Evolutionary conservation across 2,329 filamentous ascomycete genomes (phyloP).

Genomic region (Mycosphaerella sp.): DNA sequence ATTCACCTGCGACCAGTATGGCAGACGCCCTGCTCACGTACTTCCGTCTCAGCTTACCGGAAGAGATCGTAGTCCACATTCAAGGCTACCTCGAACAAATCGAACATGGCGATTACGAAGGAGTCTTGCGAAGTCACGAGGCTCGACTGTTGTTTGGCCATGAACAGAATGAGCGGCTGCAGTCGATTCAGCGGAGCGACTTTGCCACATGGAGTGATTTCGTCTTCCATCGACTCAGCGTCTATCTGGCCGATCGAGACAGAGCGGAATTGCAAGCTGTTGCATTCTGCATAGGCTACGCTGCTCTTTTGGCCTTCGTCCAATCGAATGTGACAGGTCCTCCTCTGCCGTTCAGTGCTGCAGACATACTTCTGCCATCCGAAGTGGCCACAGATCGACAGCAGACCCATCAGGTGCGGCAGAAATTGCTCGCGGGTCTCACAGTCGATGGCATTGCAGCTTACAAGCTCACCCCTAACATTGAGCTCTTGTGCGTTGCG

Average conservation of each 20-base stretch:
- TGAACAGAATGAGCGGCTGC: constrained; percentile 32
- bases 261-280: constrained; percentile 38
- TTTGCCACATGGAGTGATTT: constrained; percentile 43
- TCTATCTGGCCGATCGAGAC: constrained; percentile 36
- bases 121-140: constrained; percentile 36
- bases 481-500: constrained; percentile 78
- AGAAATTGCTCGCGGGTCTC: constrained; percentile 61
- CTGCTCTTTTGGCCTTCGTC: constrained; percentile 70
- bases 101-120: constrained; percentile 40
- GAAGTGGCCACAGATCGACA: constrained; percentile 8
- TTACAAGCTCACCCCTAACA: constrained; percentile 74
- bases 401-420: constrained; percentile 43
- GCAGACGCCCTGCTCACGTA: constrained; percentile 39
- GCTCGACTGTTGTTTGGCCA: constrained; percentile 40
- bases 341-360: constrained; percentile 56
- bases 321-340: constrained; percentile 87
- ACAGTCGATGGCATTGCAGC: constrained; percentile 78
- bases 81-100: constrained; percentile 36
- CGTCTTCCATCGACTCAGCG: constrained; percentile 39
- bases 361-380: constrained; percentile 45
- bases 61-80: constrained; percentile 38
- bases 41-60: constrained; percentile 38
- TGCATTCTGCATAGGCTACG: constrained; percentile 55
- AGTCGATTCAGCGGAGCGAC: constrained; percentile 30
- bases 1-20: constrained; percentile 31